Percentiles rank a stretch among this genome's conserved stretches.
Conservation (phyloP, 176 grass and related monocot species). For the Chrysopogon serrulatus region DNA sequence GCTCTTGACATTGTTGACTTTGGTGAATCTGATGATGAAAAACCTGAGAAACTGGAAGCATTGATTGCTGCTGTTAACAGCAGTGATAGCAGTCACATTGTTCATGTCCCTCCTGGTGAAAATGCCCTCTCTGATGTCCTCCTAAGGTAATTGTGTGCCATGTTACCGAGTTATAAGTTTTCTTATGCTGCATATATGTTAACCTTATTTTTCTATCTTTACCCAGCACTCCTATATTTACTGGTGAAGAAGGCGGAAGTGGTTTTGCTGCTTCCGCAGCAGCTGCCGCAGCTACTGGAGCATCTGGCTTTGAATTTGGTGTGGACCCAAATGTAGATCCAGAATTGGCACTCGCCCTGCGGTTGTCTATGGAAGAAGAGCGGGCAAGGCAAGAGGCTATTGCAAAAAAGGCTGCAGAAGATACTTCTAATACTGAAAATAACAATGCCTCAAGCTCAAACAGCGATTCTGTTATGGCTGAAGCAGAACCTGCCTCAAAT, state of each 20-base stretch:
- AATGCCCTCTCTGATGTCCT: slow-evolving; percentile 92
- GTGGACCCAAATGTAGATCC: slow-evolving; percentile 98
- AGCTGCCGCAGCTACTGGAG: slow-evolving; percentile 78
- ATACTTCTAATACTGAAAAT: slow-evolving; percentile 50
- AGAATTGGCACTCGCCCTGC: slow-evolving; percentile 83
- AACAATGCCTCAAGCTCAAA: slow-evolving; percentile 49
- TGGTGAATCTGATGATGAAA: slow-evolving; percentile 83
- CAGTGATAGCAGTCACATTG: slow-evolving; percentile 91
- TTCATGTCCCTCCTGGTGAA: slow-evolving; percentile 72
- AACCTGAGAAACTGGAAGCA: slow-evolving; percentile 88
- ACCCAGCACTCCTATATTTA: slow-evolving; percentile 92
- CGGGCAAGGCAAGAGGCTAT: slow-evolving; percentile 89
- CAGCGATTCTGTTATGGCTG: slow-evolving; percentile 60
- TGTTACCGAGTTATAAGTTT: background rate
- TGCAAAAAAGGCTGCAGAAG: slow-evolving; percentile 67
- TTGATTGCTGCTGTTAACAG: slow-evolving; percentile 72
- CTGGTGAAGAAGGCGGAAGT: slow-evolving; percentile 91
- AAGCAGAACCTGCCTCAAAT: slow-evolving; percentile 39
- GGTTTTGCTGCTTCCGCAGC: slow-evolving; percentile 95
- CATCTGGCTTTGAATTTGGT: slow-evolving; percentile 91
- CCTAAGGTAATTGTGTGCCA: slow-evolving; percentile 49
- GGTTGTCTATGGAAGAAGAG: slow-evolving; percentile 99
- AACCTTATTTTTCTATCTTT: slow-evolving; percentile 12
- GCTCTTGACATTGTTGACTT: slow-evolving; percentile 97
- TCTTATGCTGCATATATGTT: background rate